Evolutionary conservation across 805 yeast genomes (phyloP).

Genomic region (Kodamaea laetipori): DNA sequence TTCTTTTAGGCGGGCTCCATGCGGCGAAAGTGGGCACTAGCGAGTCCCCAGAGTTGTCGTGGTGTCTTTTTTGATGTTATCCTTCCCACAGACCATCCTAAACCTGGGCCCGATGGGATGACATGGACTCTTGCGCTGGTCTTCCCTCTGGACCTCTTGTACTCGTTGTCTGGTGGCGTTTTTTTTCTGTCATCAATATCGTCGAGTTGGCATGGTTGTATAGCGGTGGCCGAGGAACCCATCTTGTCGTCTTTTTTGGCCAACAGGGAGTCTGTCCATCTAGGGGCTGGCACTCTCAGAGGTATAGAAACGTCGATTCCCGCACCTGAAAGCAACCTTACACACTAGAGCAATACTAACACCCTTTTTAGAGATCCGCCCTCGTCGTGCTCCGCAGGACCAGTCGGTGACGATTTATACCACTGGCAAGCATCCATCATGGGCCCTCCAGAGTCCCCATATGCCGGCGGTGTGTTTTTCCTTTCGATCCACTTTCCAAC

Average conservation of each 20-base stretch:
- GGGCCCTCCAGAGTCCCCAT: conserved; percentile 96
- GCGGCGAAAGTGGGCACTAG: too few species aligned
- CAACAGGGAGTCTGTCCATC: background rate
- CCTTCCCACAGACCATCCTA: too few species aligned
- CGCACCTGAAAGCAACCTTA: too few species aligned
- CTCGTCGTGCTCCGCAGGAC: conserved; percentile 98
- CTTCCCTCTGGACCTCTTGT: too few species aligned
- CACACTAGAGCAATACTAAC: conserved; percentile 16
- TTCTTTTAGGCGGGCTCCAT: background rate
- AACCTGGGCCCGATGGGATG: too few species aligned
- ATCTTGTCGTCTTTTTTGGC: background rate
- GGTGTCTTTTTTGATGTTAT: too few species aligned
- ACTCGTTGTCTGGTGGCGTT: conserved; percentile 5
- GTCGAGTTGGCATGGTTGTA: background rate
- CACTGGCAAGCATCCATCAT: conserved; percentile 99
- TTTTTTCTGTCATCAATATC: conserved; percentile 4
- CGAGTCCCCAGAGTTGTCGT: too few species aligned
- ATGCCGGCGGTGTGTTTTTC: conserved; percentile 92
- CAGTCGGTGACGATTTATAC: conserved; percentile 95
- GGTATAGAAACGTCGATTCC: too few species aligned
- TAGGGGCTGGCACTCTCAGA: too few species aligned
- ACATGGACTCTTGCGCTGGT: too few species aligned
- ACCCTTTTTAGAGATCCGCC: conserved; percentile 81
- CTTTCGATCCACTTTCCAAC: conserved; percentile 97
- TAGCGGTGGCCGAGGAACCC: too few species aligned